These are phyloP conservation scores for Ramaria rubella DNA, from an alignment of 768 basidiomycete genomes.

Conservation along the genomic window DNA sequence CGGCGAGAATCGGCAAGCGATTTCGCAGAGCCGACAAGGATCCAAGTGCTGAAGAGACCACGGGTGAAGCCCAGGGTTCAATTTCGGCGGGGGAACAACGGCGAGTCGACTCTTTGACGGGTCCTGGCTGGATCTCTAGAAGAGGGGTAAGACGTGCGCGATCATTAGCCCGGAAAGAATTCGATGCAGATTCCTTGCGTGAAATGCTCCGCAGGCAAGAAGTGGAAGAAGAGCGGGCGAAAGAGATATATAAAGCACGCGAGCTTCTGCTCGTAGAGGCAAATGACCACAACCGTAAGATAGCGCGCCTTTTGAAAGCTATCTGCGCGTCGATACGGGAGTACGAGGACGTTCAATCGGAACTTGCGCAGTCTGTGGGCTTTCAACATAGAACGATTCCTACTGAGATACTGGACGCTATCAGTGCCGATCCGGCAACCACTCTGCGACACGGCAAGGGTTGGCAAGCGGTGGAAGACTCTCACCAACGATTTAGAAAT, in stretches of 20 bases:
- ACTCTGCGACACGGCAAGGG: slow-evolving; percentile 53
- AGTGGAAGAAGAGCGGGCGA: slow-evolving; percentile 50
- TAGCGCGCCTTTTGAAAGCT: slow-evolving; percentile 62
- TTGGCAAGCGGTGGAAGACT: slow-evolving; percentile 74
- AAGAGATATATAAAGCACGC: slow-evolving; percentile 44
- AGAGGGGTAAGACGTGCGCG: neutral
- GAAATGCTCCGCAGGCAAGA: slow-evolving; percentile 42
- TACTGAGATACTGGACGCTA: slow-evolving; percentile 62
- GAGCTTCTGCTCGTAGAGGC: slow-evolving; percentile 41
- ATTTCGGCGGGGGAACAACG: neutral
- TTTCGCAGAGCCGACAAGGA: neutral
- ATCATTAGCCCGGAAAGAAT: neutral
- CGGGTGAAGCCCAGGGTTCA: neutral
- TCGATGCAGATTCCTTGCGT: slow-evolving; percentile 30
- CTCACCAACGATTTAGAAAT: slow-evolving; percentile 51
- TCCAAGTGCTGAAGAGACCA: neutral
- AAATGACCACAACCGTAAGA: slow-evolving; percentile 54
- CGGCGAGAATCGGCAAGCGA: neutral
- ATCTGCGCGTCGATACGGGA: slow-evolving; percentile 58
- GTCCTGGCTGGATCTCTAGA: neutral
- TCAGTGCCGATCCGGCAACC: slow-evolving; percentile 72
- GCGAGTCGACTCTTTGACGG: neutral
- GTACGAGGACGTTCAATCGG: slow-evolving; percentile 54
- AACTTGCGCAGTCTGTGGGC: slow-evolving; percentile 42
- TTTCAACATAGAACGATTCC: slow-evolving; percentile 46